A percentile compares a stretch with the other conserved stretches of the same genome.
Evolutionary conservation across 805 yeast species (phyloP).

Genomic region (Cyberlindnera meyerae): DNA sequence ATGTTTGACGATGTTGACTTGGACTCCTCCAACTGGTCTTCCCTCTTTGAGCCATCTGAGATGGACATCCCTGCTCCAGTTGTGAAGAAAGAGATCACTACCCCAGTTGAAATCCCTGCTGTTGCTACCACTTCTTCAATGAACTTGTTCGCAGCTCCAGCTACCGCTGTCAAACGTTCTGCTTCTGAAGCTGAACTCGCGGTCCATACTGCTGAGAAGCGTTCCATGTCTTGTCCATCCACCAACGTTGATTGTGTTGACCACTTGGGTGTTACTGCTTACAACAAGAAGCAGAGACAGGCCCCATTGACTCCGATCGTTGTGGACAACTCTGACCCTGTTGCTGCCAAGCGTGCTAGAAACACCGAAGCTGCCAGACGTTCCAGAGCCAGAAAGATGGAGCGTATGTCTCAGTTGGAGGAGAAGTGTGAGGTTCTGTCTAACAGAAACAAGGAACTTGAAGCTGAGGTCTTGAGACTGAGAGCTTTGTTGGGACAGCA

Average conservation of each 20-base stretch:
- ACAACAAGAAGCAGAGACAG: constrained; percentile 72
- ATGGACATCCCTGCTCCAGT: constrained; percentile 21
- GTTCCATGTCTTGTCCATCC: constrained; percentile 2
- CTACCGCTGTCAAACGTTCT: constrained; percentile 18
- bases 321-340: constrained; percentile 56
- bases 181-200: constrained; percentile 24
- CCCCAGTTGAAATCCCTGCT: constrained; percentile 11
- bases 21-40: constrained; percentile 51
- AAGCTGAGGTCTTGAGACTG: constrained; percentile 59
- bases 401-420: constrained; percentile 81
- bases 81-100: constrained; percentile 3
- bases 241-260: constrained; percentile 35
- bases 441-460: constrained; percentile 53
- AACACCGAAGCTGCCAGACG: constrained; percentile 96
- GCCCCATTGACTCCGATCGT: constrained; percentile 69
- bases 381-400: constrained; percentile 89
- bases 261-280: constrained; percentile 68
- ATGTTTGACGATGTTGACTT: constrained; percentile 42
- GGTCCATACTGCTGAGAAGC: constrained; percentile 9
- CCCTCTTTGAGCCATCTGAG: constrained; percentile 45
- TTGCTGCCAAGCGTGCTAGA: constrained; percentile 82
- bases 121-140: constrained; percentile 3
- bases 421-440: constrained; percentile 63
- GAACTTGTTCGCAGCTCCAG: constrained; percentile 1
- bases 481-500: constrained; percentile 39